Base-by-base conservation (phyloP, 352 stramenopile genomes). In the Globisporangium orthogonon region DNA sequence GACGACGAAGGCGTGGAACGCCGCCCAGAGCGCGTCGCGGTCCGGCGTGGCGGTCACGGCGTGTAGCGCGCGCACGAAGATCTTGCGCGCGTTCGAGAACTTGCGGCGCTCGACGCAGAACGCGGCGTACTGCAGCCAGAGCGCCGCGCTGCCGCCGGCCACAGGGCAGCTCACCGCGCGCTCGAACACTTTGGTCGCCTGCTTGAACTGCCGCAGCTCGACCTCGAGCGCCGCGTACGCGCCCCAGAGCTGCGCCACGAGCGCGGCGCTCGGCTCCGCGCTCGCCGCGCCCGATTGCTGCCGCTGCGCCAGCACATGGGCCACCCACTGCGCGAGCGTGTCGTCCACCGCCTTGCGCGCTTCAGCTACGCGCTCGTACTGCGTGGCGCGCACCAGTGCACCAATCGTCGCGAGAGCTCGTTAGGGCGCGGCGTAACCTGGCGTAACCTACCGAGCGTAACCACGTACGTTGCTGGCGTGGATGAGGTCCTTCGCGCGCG, bases 181-280 rank as follows among this genome's bases (percentile, higher is more conserved):
- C 58, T 91, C 82, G 53, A 89, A 87, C 37, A 90, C 79, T 56
- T 87, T 89, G 7, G 82, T 91, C 43, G 82, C 80, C 64, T 91
- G 82, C 57, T 91, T 91, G 60, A 91, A 91, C 70, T 91, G 82
- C 13, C 82, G 77, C 52, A 91, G 60, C 37, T 86, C 82, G 48
- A 89, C 86, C 67, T 91, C 82, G 46, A 91, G 65, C 52, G 73
- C 74, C n/a, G 79, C 78, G 60, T 89, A 91, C n/a, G 66, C 54
- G 3, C 68, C 49, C 73, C 76, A 91, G 9, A 78, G 52, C 10
- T 67, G 63, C 28, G 85, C 66, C 10, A 89, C 67, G 44, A 56
- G 50, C 51, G 61, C 7, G 33, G 63, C 62, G 37, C 37, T 43
- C 37, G 37, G 11, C 10, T 37, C 73, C 67, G 40, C 56, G 58